Evolutionary conservation across 164 flowering plant genomes (phyloP).

Genomic region (Echeveria elegans): DNA sequence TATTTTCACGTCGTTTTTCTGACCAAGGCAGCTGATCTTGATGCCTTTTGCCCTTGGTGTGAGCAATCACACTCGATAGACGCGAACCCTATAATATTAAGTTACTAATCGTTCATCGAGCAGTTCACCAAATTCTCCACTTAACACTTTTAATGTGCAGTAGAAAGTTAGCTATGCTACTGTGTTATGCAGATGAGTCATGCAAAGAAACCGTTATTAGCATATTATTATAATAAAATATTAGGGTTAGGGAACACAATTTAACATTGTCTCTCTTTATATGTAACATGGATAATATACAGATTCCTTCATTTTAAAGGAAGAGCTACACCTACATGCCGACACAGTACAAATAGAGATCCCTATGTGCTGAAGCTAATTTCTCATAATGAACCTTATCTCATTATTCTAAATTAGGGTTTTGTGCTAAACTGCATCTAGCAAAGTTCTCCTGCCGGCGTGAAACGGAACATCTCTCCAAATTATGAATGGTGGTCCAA

Average conservation of each 20-base stretch:
- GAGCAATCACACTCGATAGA: too few relatives aligned
- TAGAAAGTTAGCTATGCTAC: not conserved
- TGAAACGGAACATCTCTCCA: not conserved
- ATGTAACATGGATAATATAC: not conserved
- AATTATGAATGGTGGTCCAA: slow-evolving; percentile 5
- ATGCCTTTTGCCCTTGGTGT: too few relatives aligned
- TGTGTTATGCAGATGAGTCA: not conserved
- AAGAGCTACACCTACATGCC: too few relatives aligned
- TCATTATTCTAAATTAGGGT: not conserved
- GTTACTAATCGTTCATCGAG: not conserved
- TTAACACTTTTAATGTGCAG: not conserved
- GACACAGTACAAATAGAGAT: too few relatives aligned
- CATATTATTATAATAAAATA: not conserved
- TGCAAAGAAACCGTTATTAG: not conserved
- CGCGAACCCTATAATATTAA: not conserved
- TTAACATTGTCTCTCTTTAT: not conserved
- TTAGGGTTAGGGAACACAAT: not conserved
- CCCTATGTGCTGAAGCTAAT: too few relatives aligned
- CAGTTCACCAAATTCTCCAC: slow-evolving; percentile 1
- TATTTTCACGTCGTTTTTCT: too few relatives aligned
- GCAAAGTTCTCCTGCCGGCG: not conserved
- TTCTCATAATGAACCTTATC: too few relatives aligned
- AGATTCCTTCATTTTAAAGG: slow-evolving; percentile 9
- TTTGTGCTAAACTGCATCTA: not conserved
- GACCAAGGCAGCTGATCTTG: too few relatives aligned